These are phyloP conservation scores for Penicillium olsonii DNA, from an alignment of 2,329 filamentous ascomycete species.

Conservation along the genomic window DNA sequence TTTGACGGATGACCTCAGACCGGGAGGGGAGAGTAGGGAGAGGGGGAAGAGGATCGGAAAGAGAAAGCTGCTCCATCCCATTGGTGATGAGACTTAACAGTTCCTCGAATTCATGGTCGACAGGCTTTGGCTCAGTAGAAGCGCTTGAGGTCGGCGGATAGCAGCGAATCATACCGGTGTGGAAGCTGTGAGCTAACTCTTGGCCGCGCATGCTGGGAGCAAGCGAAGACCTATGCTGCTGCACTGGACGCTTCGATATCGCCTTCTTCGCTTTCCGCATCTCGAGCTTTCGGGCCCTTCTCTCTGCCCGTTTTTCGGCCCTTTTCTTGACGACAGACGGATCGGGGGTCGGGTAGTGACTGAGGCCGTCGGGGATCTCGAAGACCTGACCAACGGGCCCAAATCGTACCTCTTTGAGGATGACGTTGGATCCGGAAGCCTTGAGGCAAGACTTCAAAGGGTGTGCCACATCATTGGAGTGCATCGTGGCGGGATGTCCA, in stretches of 20 bases:
- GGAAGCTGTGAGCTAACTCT: not conserved
- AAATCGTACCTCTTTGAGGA: not conserved
- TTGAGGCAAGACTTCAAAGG: not conserved
- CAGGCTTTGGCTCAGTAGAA: not conserved
- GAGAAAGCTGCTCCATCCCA: no score
- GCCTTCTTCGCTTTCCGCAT: no score
- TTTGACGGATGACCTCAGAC: not conserved
- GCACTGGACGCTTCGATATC: no score
- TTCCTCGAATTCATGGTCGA: not conserved
- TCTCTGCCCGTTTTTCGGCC: no score
- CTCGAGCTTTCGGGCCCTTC: no score
- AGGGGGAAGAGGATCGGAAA: no score
- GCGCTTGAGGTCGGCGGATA: not conserved
- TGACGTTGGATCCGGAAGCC: not conserved
- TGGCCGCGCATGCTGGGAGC: not conserved
- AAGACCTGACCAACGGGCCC: not conserved
- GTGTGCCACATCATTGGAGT: not conserved
- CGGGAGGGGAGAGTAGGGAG: not conserved
- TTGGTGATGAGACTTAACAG: no score
- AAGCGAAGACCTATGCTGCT: not conserved
- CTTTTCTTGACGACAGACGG: no score
- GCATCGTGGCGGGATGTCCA: not conserved
- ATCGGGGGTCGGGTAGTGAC: no score
- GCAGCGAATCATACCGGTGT: not conserved
- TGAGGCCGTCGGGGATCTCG: no score